Base-by-base conservation (phyloP, 2,329 filamentous ascomycete genomes). In the Pseudohalonectria lignicola region DNA sequence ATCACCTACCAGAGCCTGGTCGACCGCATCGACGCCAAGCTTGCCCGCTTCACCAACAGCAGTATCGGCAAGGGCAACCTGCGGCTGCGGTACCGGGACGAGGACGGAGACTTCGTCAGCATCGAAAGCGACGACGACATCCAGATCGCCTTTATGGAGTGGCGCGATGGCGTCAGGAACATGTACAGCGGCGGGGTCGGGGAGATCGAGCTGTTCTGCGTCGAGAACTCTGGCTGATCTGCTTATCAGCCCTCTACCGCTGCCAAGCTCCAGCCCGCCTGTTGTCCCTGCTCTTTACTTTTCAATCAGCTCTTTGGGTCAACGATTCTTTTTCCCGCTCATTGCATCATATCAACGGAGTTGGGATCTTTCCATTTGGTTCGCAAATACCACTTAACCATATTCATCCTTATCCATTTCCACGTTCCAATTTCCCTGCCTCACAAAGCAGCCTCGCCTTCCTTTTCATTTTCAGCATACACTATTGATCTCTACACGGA, bases 121-220 rank as follows among this genome's bases (percentile, higher is more conserved):
- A 95, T 98, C 39, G 83, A 92, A 56, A 90, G 83, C 43, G 92
- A 98, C 52, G 92, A 98, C 51, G 92, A 95, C 48, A 92, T 98
- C 31, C 86, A 93, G 52, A 87, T 92, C 49, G 92, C 92, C 4
- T 94, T 98, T 54, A 81, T 88, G 57, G 88, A 93, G 49, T 95
- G 88, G 88, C 78, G 84, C 25, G 87, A 94, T 53, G 81, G 71
- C 56, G 55, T 65, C 21, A 61, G 61, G 42, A 67, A 66, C 47
- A 64, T 66, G 56, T 69, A 72, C 37, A 70, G 74, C 37, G 81
- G 80, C 31, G 79, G 82, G 47, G 79, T 93, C 31, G 87, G 86
- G 47, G 87, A 94, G 67, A 93, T 94, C 58, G 85, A 94, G 57
- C 74, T 92, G 43, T 90, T 83, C 63, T 90, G 85, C 61, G 67